phyloP scores from a whole-genome alignment of 306 rosid genomes.

The Prunus armeniaca region DNA sequence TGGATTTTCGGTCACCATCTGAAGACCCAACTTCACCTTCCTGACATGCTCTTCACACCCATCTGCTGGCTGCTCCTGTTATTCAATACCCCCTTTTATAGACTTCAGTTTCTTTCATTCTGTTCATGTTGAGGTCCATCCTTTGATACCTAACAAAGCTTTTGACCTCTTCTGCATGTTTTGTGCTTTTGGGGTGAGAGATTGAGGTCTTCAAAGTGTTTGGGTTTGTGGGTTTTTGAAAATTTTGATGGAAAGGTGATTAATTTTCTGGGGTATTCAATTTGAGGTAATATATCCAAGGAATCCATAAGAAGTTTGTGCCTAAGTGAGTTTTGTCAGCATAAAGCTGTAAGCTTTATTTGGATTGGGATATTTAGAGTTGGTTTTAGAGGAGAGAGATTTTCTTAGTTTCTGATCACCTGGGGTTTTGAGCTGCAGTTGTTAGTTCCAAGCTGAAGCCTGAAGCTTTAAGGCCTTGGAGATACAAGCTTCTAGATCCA shows the following conservation, averaged over 20 bases:
- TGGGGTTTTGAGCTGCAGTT: background rate
- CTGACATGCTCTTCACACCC: conserved; percentile 58
- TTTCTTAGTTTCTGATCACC: background rate
- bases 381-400: background rate
- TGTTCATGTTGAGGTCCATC: conserved; percentile 23
- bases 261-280: background rate
- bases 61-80: conserved; percentile 13
- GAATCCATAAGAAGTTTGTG: no score
- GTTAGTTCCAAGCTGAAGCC: background rate
- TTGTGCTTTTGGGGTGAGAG: conserved; percentile 8
- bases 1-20: conserved; percentile 86
- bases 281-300: no score
- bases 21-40: conserved; percentile 70
- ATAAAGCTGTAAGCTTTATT: conserved; percentile 1
- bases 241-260: conserved; percentile 13
- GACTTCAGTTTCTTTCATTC: conserved; percentile 13
- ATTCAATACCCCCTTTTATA: conserved; percentile 35
- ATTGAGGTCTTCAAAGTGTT: conserved; percentile 5
- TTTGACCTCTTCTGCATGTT: conserved; percentile 5
- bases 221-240: conserved; percentile 9
- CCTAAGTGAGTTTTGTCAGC: no score
- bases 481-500: conserved; percentile 10
- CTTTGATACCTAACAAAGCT: background rate
- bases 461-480: conserved; percentile 14
- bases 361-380: background rate